phyloP scores from a whole-genome alignment of 208 protist species.

The Spongospora subterranea region DNA sequence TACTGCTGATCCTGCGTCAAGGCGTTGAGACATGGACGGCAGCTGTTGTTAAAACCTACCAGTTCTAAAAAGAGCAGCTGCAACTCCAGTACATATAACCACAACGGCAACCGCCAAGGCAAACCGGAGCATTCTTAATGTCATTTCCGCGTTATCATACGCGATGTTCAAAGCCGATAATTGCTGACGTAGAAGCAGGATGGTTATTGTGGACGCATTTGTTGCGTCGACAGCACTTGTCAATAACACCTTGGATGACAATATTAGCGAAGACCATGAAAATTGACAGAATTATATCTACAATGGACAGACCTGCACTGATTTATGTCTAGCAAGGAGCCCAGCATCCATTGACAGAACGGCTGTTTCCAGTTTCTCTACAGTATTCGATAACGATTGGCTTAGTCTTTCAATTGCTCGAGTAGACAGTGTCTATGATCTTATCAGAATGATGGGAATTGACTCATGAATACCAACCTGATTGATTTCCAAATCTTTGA shows the following conservation, averaged over 20 bases:
- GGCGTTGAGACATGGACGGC: neutral
- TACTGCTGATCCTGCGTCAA: neutral
- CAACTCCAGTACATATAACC: neutral
- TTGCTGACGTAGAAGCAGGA: conserved; percentile 42
- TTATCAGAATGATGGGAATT: neutral
- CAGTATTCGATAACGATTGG: neutral
- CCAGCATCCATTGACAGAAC: conserved; percentile 48
- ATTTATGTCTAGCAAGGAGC: neutral
- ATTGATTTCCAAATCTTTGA: conserved; percentile 50
- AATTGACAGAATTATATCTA: neutral
- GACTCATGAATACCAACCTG: neutral
- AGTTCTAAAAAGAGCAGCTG: neutral
- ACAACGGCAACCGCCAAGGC: neutral
- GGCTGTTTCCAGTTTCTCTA: conserved; percentile 7
- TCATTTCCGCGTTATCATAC: neutral
- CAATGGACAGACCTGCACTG: neutral
- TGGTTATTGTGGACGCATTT: conserved; percentile 15
- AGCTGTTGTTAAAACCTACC: neutral
- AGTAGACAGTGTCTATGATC: neutral
- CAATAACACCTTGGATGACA: neutral
- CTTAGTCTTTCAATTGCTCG: neutral
- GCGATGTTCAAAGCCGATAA: neutral
- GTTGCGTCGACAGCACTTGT: conserved; percentile 37
- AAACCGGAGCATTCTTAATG: neutral
- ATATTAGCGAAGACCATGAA: neutral